Evolutionary conservation across 1,284 basidiomycete species (phyloP).

Genomic region (Pseudozyma hubeiensis): DNA sequence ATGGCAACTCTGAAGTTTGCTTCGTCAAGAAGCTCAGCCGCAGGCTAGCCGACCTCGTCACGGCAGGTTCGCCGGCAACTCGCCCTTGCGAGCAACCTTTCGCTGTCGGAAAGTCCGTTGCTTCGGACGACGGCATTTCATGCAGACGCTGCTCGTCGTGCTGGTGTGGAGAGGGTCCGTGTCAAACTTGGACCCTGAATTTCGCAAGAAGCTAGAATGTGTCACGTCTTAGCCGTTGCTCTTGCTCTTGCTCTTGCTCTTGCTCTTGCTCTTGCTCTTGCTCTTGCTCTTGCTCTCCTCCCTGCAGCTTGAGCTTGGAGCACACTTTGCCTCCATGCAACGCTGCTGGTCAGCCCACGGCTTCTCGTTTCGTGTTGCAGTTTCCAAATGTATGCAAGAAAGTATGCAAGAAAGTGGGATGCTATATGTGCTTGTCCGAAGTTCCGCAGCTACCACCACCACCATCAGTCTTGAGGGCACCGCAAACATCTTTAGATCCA

Average conservation of each 20-base stretch:
- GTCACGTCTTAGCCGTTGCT: conserved; percentile 16
- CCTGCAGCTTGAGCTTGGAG: no score
- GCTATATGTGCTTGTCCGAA: no score
- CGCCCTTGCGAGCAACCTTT: not conserved
- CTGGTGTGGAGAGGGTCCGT: not conserved
- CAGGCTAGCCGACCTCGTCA: no score
- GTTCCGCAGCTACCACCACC: not conserved
- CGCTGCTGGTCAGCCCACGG: no score
- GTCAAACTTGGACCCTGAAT: conserved; percentile 11
- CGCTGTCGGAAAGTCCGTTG: no score
- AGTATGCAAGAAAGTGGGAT: no score
- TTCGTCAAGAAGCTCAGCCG: no score
- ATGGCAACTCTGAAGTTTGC: no score
- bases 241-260: conserved; percentile 1
- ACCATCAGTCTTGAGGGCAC: not conserved
- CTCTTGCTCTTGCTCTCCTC: not conserved
- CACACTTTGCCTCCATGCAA: no score
- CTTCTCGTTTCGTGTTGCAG: no score
- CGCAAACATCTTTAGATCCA: not conserved
- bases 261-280: not conserved
- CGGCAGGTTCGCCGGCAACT: no score
- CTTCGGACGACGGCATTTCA: not conserved
- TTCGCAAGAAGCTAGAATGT: conserved; percentile 8
- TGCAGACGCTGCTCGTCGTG: not conserved
- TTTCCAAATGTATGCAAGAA: no score